Percentiles rank a stretch among this genome's conserved stretches.
These are phyloP conservation scores for Cyclotella choctawhatcheeana DNA, from an alignment of 108 stramenopile species.

Conservation along the genomic window DNA sequence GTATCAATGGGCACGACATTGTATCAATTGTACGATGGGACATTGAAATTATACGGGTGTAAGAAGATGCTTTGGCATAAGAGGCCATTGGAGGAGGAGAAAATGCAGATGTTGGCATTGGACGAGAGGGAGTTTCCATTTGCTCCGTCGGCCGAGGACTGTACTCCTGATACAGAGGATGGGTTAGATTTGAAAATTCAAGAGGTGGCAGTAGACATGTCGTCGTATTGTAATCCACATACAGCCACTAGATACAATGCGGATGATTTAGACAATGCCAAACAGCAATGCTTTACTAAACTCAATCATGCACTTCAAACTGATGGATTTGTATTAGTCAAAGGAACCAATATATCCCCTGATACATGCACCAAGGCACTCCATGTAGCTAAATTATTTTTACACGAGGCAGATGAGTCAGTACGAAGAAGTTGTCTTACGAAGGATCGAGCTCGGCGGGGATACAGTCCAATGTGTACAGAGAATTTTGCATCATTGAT, in stretches of 20 bases:
- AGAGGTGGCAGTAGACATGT: conserved; percentile 51
- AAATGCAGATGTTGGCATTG: conserved; percentile 63
- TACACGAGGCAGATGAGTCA: conserved; percentile 69
- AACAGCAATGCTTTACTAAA: conserved; percentile 35
- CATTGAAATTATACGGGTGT: conserved; percentile 73
- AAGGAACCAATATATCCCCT: conserved; percentile 29
- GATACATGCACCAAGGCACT: conserved; percentile 61
- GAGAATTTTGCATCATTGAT: conserved; percentile 81
- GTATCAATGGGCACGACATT: conserved; percentile 73
- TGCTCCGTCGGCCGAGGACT: conserved; percentile 47
- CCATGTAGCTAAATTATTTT: conserved; percentile 48
- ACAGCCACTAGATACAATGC: not conserved
- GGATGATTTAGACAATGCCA: conserved; percentile 1
- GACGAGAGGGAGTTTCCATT: conserved; percentile 71
- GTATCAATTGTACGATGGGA: conserved; percentile 89
- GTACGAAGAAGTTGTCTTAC: conserved; percentile 70
- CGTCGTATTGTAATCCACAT: conserved; percentile 44
- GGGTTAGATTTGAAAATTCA: conserved; percentile 10
- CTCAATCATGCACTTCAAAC: conserved; percentile 46
- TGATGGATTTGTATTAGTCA: conserved; percentile 70
- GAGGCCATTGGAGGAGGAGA: conserved; percentile 60
- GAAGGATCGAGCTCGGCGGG: conserved; percentile 73
- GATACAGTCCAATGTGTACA: conserved; percentile 70
- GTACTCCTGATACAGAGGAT: not conserved
- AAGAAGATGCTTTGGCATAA: conserved; percentile 85